Evolutionary conservation across 805 yeast genomes (phyloP), one percentile per base, ranked within the genome.

Genomic region (Candida succiphila): DNA sequence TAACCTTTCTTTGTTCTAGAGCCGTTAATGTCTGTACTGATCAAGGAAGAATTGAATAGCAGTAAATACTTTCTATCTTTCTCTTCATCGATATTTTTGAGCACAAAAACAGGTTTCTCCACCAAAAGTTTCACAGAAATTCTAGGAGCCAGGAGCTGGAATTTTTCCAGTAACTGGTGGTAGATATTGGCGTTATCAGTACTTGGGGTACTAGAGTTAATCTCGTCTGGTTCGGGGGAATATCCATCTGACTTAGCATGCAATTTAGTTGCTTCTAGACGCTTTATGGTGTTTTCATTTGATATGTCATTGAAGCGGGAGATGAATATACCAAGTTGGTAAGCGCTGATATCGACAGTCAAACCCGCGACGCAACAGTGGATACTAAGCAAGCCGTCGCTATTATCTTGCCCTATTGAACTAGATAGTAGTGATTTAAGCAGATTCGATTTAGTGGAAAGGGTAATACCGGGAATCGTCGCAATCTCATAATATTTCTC

Each of bases 331-430:
- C 65, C 56, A 2, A 65, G 41, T 31, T 66, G 61, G 10, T 52
- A 53, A 4, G 65, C 52, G 21, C 67, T 61, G 17, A 66, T 43
- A 40, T 69, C 75, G n/a, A 67, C 26, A 1, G 62, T 55, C 15
- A 71, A 61, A 2, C 67, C 67, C 2, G 72, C 55, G 2, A 67
- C 29, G 32, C 63, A 66, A 17, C 63, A 61, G 13, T 60, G 19
- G 2, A 30, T 3, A 16, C 9, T 16, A 6, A 17, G 12, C 26
- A 30, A 22, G 12, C 32, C 32, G 12, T 24, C 14, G 6, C 10
- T 13, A 6, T 9, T n/a, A n/a, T n/a, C n/a, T n/a, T n/a, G n/a
- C n/a, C n/a, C n/a, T n/a, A n/a, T n/a, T n/a, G n/a, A n/a, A n/a
- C n/a, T n/a, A n/a, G n/a, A 21, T 14, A n/a, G 24, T 5, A 18